Evolutionary conservation across 2,329 filamentous ascomycete species (phyloP), one percentile per base, ranked within the genome.

Genomic region (Piedraia hortae): DNA sequence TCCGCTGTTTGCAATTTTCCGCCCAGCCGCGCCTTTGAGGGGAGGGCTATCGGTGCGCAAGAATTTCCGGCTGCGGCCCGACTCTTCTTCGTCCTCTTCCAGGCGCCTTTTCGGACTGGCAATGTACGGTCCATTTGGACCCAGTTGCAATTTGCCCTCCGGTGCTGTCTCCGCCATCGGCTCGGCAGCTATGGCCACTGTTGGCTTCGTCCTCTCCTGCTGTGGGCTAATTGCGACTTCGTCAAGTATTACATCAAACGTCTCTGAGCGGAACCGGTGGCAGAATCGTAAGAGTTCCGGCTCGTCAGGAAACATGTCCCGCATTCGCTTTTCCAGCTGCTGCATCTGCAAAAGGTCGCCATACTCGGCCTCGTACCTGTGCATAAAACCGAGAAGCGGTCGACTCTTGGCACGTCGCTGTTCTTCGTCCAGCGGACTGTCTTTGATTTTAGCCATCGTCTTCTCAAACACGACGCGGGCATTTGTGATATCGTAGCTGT

Each of bases 381-480:
- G 82, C 43, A 97, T 82, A 47, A 82, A 93, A 2, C 66, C 56
- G 37, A 89, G 90, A 1, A 97, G 60, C 1, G 72, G 62, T 42
- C 85, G 88, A 5, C 80, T 65, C 38, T 78, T 85, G 19, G 27
- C 29, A 13, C 30, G 31, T 24, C 34, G 31, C 26, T 38, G 12
- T n/a, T n/a, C 10, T 12, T 26, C 29, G 21, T 29, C 26, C 24
- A 56, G 47, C 1, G 69, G 49, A 6, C 63, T 62, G 33, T 78
- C 73, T 16, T 26, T 29, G 23, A 11, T 22, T 29, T 69, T 69
- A 38, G 71, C 74, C 28, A 91, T 74, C 9, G 80, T 78, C 9
- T 80, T 91, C 43, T 93, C 85, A 37, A 97, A 97, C 2, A 91
- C 78, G 6, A 85, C 80, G 32, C 85, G 65, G 15, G 85, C 85